These are phyloP conservation scores for Bruguiera parviflora DNA, from an alignment of 345 rosid species.

Conservation along the genomic window DNA sequence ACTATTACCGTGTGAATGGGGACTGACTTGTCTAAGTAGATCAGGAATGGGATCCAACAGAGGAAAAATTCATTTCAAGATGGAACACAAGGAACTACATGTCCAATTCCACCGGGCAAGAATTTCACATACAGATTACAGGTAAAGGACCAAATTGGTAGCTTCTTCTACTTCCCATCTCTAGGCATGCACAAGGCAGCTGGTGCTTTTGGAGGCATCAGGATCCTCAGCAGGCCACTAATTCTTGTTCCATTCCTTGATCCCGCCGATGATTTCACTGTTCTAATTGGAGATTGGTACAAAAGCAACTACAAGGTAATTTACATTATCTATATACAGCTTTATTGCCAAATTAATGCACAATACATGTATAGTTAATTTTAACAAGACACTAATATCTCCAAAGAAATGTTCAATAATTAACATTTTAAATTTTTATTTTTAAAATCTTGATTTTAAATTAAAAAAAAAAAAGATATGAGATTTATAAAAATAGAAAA, in stretches of 20 bases:
- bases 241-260: constrained; percentile 70
- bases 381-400: background rate
- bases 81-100: constrained; percentile 79
- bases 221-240: constrained; percentile 51
- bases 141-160: constrained; percentile 87
- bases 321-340: background rate
- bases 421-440: too few relatives aligned
- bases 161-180: constrained; percentile 70
- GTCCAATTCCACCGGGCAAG: constrained; percentile 76
- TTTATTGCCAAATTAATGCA: too few relatives aligned
- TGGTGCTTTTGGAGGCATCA: constrained; percentile 79
- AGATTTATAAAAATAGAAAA: too few relatives aligned
- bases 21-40: background rate
- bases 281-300: constrained; percentile 84
- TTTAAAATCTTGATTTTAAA: too few relatives aligned
- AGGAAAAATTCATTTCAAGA: constrained; percentile 93
- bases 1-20: background rate
- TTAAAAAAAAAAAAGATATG: too few relatives aligned
- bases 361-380: background rate
- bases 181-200: constrained; percentile 64
- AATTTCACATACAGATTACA: constrained; percentile 83
- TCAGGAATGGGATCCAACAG: constrained; percentile 86
- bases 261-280: constrained; percentile 66
- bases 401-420: too few relatives aligned
- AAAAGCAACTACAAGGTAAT: constrained; percentile 69